Evolutionary conservation across 768 basidiomycete genomes (phyloP).

Genomic region (Asterophora parasitica): DNA sequence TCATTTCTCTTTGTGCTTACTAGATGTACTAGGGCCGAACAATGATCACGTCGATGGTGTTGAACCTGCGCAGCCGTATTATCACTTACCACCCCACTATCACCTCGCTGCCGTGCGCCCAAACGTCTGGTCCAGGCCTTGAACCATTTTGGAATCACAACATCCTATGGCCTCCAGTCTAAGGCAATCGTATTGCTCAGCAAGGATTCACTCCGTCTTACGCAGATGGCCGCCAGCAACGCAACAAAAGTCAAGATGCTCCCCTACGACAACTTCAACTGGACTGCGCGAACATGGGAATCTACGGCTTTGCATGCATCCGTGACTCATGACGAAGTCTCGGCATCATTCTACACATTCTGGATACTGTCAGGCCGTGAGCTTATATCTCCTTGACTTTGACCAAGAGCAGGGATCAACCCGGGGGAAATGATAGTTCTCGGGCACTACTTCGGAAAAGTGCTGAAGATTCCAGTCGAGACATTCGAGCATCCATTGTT

Average conservation of each 20-base stretch:
- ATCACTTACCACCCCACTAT: conserved; percentile 11
- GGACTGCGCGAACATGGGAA: conserved; percentile 15
- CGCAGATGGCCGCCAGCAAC: conserved; percentile 12
- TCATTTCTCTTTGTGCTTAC: background rate
- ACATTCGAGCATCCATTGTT: background rate
- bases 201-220: background rate
- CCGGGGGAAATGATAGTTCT: background rate
- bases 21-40: conserved; percentile 6
- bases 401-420: background rate
- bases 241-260: conserved; percentile 15
- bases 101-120: conserved; percentile 10
- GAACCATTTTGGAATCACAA: conserved; percentile 15
- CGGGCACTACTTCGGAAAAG: background rate
- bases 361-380: background rate
- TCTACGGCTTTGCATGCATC: conserved; percentile 10
- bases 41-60: conserved; percentile 8
- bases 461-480: background rate
- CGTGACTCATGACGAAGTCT: conserved; percentile 18
- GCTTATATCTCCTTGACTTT: background rate
- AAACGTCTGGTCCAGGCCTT: conserved; percentile 14
- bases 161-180: conserved; percentile 10
- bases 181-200: conserved; percentile 7
- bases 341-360: conserved; percentile 13
- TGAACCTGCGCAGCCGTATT: conserved; percentile 7
- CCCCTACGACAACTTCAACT: conserved; percentile 23